Conservation (phyloP, 1,284 basidiomycete genomes). For the Pisolithus thermaeus region DNA sequence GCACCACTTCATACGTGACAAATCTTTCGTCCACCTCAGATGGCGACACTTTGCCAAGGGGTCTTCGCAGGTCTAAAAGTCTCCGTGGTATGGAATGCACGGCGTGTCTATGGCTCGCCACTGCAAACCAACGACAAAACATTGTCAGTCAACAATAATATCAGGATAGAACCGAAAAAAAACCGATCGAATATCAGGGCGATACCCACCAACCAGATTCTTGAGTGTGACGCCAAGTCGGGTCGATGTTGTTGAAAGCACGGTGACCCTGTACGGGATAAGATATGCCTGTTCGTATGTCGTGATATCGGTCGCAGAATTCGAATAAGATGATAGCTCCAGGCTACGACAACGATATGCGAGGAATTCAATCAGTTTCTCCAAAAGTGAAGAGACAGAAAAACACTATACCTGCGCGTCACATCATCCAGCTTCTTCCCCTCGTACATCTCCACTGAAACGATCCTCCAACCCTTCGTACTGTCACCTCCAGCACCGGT, state of each 20-base stretch:
- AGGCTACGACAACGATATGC: slow-evolving; percentile 41
- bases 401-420: slow-evolving; percentile 52
- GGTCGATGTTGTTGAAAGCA: slow-evolving; percentile 72
- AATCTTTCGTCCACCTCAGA: slow-evolving; percentile 85
- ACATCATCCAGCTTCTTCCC: slow-evolving; percentile 59
- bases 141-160: not conserved
- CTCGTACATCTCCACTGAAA: slow-evolving; percentile 87
- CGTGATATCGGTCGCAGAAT: slow-evolving; percentile 45
- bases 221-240: slow-evolving; percentile 86
- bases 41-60: slow-evolving; percentile 69
- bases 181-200: not conserved
- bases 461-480: slow-evolving; percentile 64
- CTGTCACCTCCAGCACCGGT: slow-evolving; percentile 37
- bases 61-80: slow-evolving; percentile 81
- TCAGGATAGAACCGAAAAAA: not conserved
- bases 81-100: slow-evolving; percentile 73
- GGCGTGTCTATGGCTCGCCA: slow-evolving; percentile 73
- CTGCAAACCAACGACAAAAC: slow-evolving; percentile 32
- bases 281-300: slow-evolving; percentile 69
- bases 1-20: slow-evolving; percentile 75
- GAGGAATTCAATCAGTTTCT: not conserved
- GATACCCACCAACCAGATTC: slow-evolving; percentile 69
- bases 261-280: slow-evolving; percentile 62
- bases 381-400: not conserved
- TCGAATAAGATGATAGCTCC: slow-evolving; percentile 65